Percentiles rank a stretch among this genome's conserved stretches.
Evolutionary conservation across 768 basidiomycete species (phyloP).

Genomic region (Tulasnella sp.): DNA sequence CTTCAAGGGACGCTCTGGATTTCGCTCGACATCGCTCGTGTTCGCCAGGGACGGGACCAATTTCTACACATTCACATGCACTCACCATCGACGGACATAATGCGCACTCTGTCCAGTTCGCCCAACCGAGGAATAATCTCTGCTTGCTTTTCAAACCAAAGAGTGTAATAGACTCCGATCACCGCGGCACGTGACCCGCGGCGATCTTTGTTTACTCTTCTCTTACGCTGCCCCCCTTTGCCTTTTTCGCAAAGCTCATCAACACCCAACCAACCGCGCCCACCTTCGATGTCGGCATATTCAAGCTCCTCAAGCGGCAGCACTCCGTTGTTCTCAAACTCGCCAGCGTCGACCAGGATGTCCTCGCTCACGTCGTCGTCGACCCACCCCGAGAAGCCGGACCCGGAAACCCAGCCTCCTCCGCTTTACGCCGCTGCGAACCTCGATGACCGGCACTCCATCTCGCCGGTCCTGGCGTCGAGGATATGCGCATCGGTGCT

Average conservation of each 20-base stretch:
- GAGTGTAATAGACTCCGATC: neutral
- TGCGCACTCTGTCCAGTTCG: neutral
- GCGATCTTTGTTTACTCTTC: constrained; percentile 6
- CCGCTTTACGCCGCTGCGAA: neutral
- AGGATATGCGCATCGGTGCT: constrained; percentile 26
- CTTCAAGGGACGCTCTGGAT: neutral
- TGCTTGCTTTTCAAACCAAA: neutral
- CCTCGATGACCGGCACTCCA: neutral
- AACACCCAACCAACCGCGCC: neutral
- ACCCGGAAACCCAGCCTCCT: neutral
- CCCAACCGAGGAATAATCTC: neutral
- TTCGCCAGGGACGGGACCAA: neutral
- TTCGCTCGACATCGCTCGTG: neutral
- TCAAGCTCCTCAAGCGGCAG: neutral
- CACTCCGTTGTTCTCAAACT: constrained; percentile 29
- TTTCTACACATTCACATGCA: neutral
- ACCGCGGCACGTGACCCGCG: constrained; percentile 11
- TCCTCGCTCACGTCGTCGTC: constrained; percentile 27
- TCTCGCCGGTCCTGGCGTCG: constrained; percentile 25
- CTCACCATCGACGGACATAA: neutral
- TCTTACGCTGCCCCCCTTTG: neutral
- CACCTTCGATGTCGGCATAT: neutral
- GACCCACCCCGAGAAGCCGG: neutral
- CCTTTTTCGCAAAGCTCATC: neutral
- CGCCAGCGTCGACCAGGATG: constrained; percentile 5